Conservation (phyloP, 345 rosid genomes). For the Microcos paniculata region DNA sequence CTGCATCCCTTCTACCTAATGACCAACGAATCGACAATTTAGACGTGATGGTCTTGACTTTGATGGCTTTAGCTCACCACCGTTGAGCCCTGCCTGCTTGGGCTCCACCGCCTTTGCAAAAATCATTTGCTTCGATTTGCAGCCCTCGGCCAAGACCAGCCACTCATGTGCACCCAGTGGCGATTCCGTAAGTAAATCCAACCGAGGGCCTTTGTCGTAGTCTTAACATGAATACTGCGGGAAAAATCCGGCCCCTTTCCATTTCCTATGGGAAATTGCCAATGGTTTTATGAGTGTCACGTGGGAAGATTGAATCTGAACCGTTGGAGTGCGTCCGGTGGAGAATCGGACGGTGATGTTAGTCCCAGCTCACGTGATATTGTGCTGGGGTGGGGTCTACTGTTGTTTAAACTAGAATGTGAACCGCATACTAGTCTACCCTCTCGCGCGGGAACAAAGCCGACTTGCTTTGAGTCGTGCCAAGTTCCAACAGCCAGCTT, state of each 20-base stretch:
- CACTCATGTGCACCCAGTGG: neutral
- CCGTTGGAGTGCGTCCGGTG: neutral
- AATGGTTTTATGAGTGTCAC: neutral
- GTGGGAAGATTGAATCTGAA: conserved; percentile 9
- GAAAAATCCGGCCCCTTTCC: neutral
- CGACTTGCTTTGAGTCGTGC: no score
- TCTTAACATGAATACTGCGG: neutral
- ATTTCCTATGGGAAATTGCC: neutral
- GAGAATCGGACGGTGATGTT: neutral
- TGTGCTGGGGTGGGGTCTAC: neutral
- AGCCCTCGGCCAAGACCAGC: neutral
- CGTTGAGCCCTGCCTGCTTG: conserved; percentile 28
- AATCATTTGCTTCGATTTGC: neutral
- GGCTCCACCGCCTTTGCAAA: conserved; percentile 27
- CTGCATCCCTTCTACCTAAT: conserved; percentile 9
- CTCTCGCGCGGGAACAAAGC: neutral
- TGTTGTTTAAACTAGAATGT: neutral
- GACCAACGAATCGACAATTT: neutral
- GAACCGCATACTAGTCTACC: conserved; percentile 9
- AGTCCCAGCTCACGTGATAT: conserved; percentile 27
- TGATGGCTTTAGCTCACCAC: conserved; percentile 20
- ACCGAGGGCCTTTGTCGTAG: neutral
- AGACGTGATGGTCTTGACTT: conserved; percentile 5
- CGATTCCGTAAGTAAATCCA: neutral
- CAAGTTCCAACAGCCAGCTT: neutral